Evolutionary conservation across 2,329 filamentous ascomycete genomes (phyloP).

Genomic region (Xylariaceae sp.): DNA sequence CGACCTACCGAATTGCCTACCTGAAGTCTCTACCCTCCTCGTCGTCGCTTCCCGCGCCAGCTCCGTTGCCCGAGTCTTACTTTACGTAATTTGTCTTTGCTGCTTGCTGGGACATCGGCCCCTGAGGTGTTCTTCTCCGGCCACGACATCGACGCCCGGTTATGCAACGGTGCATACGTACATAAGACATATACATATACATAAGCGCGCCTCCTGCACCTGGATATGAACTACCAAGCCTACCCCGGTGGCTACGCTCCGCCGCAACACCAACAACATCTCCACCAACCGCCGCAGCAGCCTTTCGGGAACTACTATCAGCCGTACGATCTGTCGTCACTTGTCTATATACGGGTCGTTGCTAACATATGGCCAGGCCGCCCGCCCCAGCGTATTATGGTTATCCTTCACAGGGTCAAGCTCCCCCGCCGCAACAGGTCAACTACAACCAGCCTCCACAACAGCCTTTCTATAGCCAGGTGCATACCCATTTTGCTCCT

Average conservation of each 20-base stretch:
- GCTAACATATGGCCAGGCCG: constrained; percentile 31
- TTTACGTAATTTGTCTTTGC: neutral
- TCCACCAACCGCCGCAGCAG: constrained; percentile 27
- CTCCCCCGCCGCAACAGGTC: constrained; percentile 38
- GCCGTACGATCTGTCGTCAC: constrained; percentile 22
- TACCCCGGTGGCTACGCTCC: constrained; percentile 33
- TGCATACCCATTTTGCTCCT: constrained; percentile 13
- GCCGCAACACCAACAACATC: constrained; percentile 29
- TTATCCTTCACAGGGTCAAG: constrained; percentile 29
- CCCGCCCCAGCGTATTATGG: constrained; percentile 42
- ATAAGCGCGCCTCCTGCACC: constrained; percentile 6
- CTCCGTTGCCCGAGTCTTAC: neutral
- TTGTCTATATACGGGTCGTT: neutral
- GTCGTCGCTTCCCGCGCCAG: constrained; percentile 9
- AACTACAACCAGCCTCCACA: constrained; percentile 43
- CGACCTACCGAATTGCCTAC: neutral
- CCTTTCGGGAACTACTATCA: constrained; percentile 30
- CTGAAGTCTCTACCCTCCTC: neutral
- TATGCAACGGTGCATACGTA: neutral
- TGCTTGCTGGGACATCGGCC: neutral
- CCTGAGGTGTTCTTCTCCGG: neutral
- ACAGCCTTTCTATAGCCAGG: constrained; percentile 43
- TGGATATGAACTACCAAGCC: constrained; percentile 31
- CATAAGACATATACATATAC: constrained; percentile 1
- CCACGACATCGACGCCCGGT: constrained; percentile 3